phyloP scores from a whole-genome alignment of 805 yeast genomes.

The Sungouiozyma ichnusensis region DNA sequence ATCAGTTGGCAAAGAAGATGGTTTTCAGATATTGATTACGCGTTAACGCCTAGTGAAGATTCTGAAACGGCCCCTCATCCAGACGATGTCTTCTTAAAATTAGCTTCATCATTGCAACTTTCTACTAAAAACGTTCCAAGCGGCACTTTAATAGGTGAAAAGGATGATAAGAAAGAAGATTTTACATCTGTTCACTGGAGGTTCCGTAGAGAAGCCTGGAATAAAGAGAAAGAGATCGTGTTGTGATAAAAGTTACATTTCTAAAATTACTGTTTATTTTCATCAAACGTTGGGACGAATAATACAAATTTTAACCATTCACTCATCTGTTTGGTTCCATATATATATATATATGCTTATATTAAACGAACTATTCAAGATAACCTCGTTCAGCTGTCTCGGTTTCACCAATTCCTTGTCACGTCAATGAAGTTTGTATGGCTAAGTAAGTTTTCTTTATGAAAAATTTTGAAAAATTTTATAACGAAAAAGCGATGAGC shows the following conservation, averaged over 20 bases:
- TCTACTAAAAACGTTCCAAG: constrained; percentile 60
- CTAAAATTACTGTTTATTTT: too few species aligned
- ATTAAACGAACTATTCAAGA: neutral
- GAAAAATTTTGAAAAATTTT: neutral
- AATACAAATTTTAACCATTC: too few species aligned
- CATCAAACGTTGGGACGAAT: neutral
- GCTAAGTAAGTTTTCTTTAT: neutral
- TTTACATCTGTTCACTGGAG: constrained; percentile 59
- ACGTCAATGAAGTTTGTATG: too few species aligned
- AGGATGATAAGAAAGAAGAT: constrained; percentile 40
- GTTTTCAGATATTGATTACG: constrained; percentile 50
- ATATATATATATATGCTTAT: neutral
- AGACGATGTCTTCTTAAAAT: constrained; percentile 33
- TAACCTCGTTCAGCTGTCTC: too few species aligned
- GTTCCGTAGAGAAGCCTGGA: constrained; percentile 46
- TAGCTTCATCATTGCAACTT: constrained; percentile 42
- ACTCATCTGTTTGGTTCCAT: too few species aligned
- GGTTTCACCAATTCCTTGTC: too few species aligned
- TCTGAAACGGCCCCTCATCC: constrained; percentile 11
- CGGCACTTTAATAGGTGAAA: constrained; percentile 49
- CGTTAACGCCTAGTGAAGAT: constrained; percentile 15
- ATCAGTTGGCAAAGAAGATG: constrained; percentile 71
- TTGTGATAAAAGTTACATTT: constrained; percentile 20
- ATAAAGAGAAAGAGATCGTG: constrained; percentile 48
- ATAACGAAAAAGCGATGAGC: neutral